Evolutionary conservation across 495 filamentous ascomycete genomes (phyloP).

Genomic region (Talaromyces borbonicus): DNA sequence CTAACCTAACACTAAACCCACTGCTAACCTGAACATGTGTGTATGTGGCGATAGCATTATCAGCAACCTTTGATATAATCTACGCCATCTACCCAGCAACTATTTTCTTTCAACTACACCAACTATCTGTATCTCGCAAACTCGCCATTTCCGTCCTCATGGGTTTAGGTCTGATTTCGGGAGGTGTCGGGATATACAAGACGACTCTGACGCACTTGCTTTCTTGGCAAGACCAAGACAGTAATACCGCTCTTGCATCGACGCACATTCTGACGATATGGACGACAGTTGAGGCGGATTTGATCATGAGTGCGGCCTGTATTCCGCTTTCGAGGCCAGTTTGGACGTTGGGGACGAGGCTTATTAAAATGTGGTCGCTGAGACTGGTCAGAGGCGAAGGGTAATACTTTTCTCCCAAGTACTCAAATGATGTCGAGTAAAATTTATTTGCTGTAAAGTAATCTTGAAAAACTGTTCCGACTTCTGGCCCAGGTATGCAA

Average conservation of each 20-base stretch:
- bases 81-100: constrained; percentile 7
- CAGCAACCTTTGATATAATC: neutral
- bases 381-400: no score
- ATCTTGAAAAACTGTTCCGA: no score
- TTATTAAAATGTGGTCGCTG: no score
- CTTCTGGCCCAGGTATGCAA: no score
- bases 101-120: neutral
- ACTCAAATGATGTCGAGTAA: no score
- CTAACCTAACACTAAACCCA: neutral
- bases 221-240: neutral
- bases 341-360: neutral
- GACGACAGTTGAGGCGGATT: neutral
- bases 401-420: no score
- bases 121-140: neutral
- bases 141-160: neutral
- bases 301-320: constrained; percentile 1
- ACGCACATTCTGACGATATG: neutral
- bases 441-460: no score
- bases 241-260: neutral
- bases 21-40: neutral
- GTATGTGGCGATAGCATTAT: neutral
- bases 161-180: constrained; percentile 1
- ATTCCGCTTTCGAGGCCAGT: constrained; percentile 2
- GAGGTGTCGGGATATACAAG: neutral
- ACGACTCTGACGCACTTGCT: neutral